These are phyloP conservation scores for Neonectria magnoliae DNA, from an alignment of 2,329 filamentous ascomycete species.

Conservation along the genomic window DNA sequence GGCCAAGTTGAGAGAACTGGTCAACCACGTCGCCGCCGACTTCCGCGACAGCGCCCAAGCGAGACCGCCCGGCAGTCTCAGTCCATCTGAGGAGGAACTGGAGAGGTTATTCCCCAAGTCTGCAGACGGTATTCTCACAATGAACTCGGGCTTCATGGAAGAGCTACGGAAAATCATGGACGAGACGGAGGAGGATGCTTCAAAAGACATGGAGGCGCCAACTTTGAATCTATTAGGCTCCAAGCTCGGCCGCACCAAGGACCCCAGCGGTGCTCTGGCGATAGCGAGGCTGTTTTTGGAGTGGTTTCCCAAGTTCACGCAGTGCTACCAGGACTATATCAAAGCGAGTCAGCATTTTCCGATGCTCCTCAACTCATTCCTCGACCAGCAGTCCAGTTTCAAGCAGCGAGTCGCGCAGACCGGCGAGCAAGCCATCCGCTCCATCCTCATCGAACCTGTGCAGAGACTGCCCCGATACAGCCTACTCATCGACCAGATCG, in stretches of 20 bases:
- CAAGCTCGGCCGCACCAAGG: constrained; percentile 63
- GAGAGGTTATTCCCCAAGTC: constrained; percentile 83
- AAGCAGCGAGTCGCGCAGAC: constrained; percentile 81
- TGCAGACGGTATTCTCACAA: constrained; percentile 79
- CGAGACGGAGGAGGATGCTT: constrained; percentile 82
- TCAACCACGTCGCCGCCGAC: constrained; percentile 82
- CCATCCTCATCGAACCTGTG: constrained; percentile 93
- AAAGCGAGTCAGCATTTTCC: constrained; percentile 89
- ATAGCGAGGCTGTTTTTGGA: constrained; percentile 86
- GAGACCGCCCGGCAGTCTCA: constrained; percentile 69
- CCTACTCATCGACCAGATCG: constrained; percentile 94
- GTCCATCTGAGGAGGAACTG: constrained; percentile 77
- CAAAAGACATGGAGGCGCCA: constrained; percentile 75
- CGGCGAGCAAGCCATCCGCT: constrained; percentile 90
- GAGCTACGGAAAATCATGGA: constrained; percentile 81
- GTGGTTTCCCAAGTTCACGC: constrained; percentile 92
- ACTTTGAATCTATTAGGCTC: constrained; percentile 55
- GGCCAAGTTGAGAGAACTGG: constrained; percentile 83
- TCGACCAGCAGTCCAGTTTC: constrained; percentile 85
- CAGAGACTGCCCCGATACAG: constrained; percentile 95
- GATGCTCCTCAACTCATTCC: constrained; percentile 79
- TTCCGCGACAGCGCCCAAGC: constrained; percentile 76
- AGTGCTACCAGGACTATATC: constrained; percentile 94
- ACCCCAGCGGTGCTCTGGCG: constrained; percentile 80
- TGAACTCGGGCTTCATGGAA: constrained; percentile 84